Base-by-base conservation (phyloP, 73 alveolate species). In the Paramecium pentaurelia region DNA sequence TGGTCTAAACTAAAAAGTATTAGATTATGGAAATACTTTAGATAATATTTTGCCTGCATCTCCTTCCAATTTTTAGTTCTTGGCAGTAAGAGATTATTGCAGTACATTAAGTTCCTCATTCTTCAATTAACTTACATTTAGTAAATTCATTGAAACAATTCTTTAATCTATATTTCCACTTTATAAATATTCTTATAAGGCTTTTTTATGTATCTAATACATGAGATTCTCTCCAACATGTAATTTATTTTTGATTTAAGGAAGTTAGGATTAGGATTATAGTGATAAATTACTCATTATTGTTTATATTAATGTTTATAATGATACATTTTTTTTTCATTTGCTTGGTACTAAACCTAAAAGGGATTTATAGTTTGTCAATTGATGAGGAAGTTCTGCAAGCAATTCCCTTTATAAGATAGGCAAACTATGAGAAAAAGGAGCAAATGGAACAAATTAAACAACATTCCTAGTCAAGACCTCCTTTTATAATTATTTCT, bases 351-450 rank as follows among this genome's bases (percentile, higher is more conserved):
- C 71, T 47, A 80, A 80, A 80, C 91, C 91, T 44, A 80, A 11
- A 11, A 80, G 32, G 38, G 70, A 58, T 92, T 89, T 92, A 91
- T 96, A 97, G 20, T 93, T 91, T 28, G 95, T 97, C 37, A 98
- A 86, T 87, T 98, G 95, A 58, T 95, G 97, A 4, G 99, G 99
- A 70, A 98, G 92, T 95, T 98, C 99, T 93, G 94, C 97, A n/a
- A 98, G 96, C 0, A 97, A 99, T 96, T 97, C 99, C 88, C 97
- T 97, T 38, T 98, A 96, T 47, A 98, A 95, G 11, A 86, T 93
- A 14, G 87, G 92, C 25, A 95, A 95, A 86, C 96, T 83, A 88
- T 93, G 91, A 32, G 93, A 90, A 92, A 86, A 95, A 22, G 88
- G 88, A 49, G 93, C 91, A 95, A 93, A 96, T 40, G 98, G 98